Conservation (phyloP, 352 stramenopile species). For the Phytophthora lateralis region DNA sequence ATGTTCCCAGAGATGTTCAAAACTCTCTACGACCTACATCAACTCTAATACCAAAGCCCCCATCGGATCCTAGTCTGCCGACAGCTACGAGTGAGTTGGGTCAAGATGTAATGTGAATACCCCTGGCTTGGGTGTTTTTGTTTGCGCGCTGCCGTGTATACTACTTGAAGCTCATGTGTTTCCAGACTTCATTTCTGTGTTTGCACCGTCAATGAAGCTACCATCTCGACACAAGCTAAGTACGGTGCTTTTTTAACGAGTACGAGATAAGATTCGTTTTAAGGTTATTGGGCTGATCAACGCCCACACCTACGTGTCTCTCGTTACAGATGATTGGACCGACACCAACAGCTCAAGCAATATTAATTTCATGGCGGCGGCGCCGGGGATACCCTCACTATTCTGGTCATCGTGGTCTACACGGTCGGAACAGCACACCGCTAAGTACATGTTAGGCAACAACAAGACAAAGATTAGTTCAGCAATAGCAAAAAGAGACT, state of each 20-base stretch:
- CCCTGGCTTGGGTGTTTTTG: constrained; percentile 2
- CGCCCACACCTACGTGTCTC: background rate
- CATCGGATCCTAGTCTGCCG: too few relatives aligned
- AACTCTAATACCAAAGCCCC: too few relatives aligned
- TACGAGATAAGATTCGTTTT: background rate
- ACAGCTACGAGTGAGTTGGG: too few relatives aligned
- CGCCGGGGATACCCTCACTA: background rate
- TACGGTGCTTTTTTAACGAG: constrained; percentile 1
- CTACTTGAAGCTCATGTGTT: constrained; percentile 1
- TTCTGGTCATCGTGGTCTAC: constrained; percentile 7
- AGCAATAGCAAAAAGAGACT: background rate
- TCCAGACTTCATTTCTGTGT: background rate
- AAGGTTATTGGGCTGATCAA: constrained; percentile 2
- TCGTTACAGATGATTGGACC: constrained; percentile 6
- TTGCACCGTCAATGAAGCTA: background rate
- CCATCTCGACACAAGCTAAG: constrained; percentile 3
- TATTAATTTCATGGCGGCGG: constrained; percentile 6
- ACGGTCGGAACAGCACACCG: constrained; percentile 6
- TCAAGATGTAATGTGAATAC: background rate
- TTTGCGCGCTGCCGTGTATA: background rate
- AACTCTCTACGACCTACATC: too few relatives aligned
- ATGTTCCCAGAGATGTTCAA: too few relatives aligned
- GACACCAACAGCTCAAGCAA: constrained; percentile 9
- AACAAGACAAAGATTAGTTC: too few relatives aligned
- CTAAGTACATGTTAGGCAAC: background rate